Percentiles rank a stretch among this genome's conserved stretches.
phyloP scores from a whole-genome alignment of 2,329 filamentous ascomycete genomes.

The Colletotrichum orbiculare region DNA sequence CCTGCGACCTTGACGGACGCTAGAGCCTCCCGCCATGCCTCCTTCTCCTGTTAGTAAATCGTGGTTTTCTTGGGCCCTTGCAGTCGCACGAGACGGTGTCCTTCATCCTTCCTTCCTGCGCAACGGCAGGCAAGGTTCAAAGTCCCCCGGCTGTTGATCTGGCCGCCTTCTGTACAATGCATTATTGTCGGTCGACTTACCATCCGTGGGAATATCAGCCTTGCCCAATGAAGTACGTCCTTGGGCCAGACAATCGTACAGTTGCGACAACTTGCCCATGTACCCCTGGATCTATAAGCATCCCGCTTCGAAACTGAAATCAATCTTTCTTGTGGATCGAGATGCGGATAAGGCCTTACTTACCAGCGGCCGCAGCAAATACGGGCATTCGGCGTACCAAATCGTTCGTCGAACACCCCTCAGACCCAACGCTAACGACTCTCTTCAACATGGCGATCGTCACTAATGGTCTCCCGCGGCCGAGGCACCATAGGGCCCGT shows the following conservation, averaged over 20 bases:
- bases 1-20: constrained; percentile 13
- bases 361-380: not conserved
- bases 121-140: not conserved
- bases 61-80: not conserved
- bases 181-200: no score
- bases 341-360: no score
- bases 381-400: not conserved
- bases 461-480: constrained; percentile 11
- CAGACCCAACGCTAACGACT: not conserved
- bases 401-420: constrained; percentile 2
- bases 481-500: constrained; percentile 8
- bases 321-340: no score
- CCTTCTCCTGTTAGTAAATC: not conserved
- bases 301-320: no score
- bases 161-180: not conserved
- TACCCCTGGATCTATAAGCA: no score
- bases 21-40: constrained; percentile 2
- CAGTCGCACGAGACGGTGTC: constrained; percentile 4
- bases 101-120: constrained; percentile 8
- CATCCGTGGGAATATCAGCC: no score
- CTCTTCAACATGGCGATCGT: constrained; percentile 28
- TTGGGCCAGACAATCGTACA: no score
- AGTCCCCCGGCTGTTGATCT: not conserved
- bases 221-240: no score
- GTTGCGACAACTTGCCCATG: no score